Base-by-base conservation (phyloP, 257 asterid genomes). In the Avicennia marina region DNA sequence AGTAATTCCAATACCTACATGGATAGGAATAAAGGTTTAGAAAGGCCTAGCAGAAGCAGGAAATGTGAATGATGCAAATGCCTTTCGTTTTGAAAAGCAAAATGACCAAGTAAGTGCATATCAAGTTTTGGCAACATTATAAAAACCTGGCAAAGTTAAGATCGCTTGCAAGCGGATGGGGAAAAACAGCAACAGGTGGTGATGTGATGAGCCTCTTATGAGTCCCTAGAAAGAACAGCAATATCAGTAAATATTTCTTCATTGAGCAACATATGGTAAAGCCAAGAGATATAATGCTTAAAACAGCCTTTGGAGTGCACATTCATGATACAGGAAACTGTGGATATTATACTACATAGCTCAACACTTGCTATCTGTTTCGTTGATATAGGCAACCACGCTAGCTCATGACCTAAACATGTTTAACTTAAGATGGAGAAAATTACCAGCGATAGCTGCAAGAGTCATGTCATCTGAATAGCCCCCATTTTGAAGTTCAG, bases 391-490 rank as follows among this genome's bases (percentile, higher is more conserved):
- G n/a, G n/a, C n/a, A n/a, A n/a, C n/a, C n/a, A n/a, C n/a, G n/a
- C n/a, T n/a, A n/a, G n/a, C n/a, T n/a, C n/a, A n/a, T n/a, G n/a
- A n/a, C n/a, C n/a, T 56, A 47, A 2, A 22, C 26, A 21, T 50
- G 25, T 16, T 13, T 29, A 29, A 8, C 8, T 29, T 4, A 29
- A 29, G 67, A 72, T 39, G 38, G 13, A 21, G 45, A 17, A 60
- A 19, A 48, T 64, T 76, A 91, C 97, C 95, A 0, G 98, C 79
- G 65, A 91, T 86, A 72, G 97, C 81, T 22, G 98, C 98, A 69
- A 91, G 98, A 48, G 97, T 91, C 98, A 91, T 88, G 77, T 91
- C 98, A 74, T 91, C 98, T 36, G 97, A 91, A 72, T 91, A 91
- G 61, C 98, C 97, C 49, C 98, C 98, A 77, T 91, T 83, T 60